These are phyloP conservation scores for Cryphonectria carpinicola DNA, from an alignment of 2,329 filamentous ascomycete species.

Conservation along the genomic window DNA sequence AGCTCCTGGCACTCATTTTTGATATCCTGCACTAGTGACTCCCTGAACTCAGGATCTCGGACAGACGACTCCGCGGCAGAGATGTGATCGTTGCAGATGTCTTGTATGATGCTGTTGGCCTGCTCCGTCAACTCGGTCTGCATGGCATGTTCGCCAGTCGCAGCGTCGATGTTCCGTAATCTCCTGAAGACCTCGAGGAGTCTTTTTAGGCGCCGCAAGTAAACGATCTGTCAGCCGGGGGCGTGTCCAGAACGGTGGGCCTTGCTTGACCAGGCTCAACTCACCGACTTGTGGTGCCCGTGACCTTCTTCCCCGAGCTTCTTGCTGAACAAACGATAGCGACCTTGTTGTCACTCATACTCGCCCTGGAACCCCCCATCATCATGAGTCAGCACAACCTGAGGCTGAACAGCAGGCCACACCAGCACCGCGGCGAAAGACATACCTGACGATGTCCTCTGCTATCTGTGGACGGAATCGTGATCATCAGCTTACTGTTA, in stretches of 20 bases:
- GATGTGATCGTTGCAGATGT: conserved; percentile 83
- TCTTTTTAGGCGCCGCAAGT: conserved; percentile 38
- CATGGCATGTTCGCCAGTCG: conserved; percentile 55
- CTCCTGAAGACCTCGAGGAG: conserved; percentile 64
- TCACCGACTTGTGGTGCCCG: conserved; percentile 94
- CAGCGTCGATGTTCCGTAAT: conserved; percentile 56
- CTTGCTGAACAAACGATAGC: conserved; percentile 95
- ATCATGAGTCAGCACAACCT: conserved; percentile 11
- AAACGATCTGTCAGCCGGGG: conserved; percentile 10
- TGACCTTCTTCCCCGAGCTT: conserved; percentile 90
- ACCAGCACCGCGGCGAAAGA: conserved; percentile 5
- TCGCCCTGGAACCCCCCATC: conserved; percentile 49
- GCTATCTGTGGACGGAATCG: conserved; percentile 54
- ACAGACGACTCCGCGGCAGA: conserved; percentile 69
- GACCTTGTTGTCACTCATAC: conserved; percentile 71
- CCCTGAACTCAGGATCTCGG: conserved; percentile 57
- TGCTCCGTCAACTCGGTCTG: conserved; percentile 61
- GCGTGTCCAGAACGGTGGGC: background rate
- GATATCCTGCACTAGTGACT: conserved; percentile 67
- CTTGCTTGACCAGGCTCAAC: background rate
- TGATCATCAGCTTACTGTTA: background rate
- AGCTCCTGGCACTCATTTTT: conserved; percentile 80
- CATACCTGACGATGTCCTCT: conserved; percentile 69
- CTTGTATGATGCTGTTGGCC: conserved; percentile 76
- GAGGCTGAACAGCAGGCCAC: conserved; percentile 24